Conservation (phyloP, 331 rosid species). For the Acacia pycnantha region DNA sequence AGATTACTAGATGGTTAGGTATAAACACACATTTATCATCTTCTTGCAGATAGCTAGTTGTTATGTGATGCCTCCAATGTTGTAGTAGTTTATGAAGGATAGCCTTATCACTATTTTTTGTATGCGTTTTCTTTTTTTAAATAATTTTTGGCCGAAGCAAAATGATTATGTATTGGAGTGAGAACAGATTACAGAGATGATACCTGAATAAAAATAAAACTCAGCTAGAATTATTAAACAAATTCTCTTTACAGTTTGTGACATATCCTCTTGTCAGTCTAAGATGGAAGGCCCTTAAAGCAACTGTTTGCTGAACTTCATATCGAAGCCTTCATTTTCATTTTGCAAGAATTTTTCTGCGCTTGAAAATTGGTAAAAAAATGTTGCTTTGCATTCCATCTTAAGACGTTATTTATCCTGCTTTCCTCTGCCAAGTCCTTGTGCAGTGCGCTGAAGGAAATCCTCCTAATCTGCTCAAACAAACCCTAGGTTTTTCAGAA, state of each 20-base stretch:
- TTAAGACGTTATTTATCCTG: not conserved
- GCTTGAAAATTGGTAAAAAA: not conserved
- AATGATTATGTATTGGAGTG: not conserved
- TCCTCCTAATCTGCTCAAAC: not conserved
- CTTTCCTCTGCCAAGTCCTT: not conserved
- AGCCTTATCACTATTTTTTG: not conserved
- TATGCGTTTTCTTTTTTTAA: not conserved
- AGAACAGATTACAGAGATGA: not conserved
- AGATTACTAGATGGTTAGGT: slow-evolving; percentile 19
- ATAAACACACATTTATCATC: not conserved
- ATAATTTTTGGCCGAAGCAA: not conserved
- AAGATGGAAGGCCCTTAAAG: not conserved
- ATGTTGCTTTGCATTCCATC: not conserved
- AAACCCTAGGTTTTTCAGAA: not conserved
- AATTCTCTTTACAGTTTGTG: not conserved
- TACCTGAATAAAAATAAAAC: not conserved
- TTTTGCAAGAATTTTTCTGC: slow-evolving; percentile 22
- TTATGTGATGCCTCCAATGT: not conserved
- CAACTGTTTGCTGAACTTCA: not conserved
- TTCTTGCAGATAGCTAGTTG: not conserved
- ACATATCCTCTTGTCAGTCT: slow-evolving; percentile 3
- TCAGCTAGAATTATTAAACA: slow-evolving; percentile 2
- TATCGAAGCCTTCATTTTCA: not conserved
- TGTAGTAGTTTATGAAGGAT: not conserved
- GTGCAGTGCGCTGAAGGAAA: not conserved